Base-by-base conservation (phyloP, 2,329 filamentous ascomycete genomes). In the Pleurostoma richardsiae region DNA sequence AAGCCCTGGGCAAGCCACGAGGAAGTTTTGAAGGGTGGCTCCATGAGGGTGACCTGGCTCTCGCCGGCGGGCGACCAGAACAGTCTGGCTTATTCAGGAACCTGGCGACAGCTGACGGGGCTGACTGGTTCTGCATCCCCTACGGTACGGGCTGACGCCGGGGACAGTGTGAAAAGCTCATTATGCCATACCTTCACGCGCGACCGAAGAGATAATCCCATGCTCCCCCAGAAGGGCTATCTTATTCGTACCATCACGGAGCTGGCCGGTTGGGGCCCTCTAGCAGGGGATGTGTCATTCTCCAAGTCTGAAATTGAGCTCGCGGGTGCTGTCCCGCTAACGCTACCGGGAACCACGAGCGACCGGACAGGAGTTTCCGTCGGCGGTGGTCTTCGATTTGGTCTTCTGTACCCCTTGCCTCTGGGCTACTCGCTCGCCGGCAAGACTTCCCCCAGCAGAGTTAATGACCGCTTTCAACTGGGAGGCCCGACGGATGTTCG, bases 1-100 rank as follows among this genome's bases (percentile, higher is more conserved):
- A 96, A 97, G 68, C 80, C 84, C 10, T 97, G 90, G 88, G 90
- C 94, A 27, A 94, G 88, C 53, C 92, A 99, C 61, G 92, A 97
- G 58, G 92, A 99, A 68, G 83, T 85, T 3, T 70, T 95, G 26
- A 88, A 85, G 59, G 90, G 91, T 11, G 90, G 80, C 26, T 85
- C 81, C 56, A 72, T 86, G 10, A 90, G 88, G 54, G 74, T 96
- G 39, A 82, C 83, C 38, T 97, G 88, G 86, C 67, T 85, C 36
- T 82, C 79, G 42, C 60, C 70, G 6, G 70, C 74, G 42, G 83
- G 83, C 40, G 82, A 88, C 55, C 77, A 76, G 48, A 89, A 96
- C 62, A 85, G 92, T 52, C 58, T 96, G 31, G 84, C 83, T 42
- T 95, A 96, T 69, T 85, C 83, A 10, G 84, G 84, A 28, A 74